phyloP scores from a whole-genome alignment of 257 asterid species.

The Oldenlandia corymbosa region DNA sequence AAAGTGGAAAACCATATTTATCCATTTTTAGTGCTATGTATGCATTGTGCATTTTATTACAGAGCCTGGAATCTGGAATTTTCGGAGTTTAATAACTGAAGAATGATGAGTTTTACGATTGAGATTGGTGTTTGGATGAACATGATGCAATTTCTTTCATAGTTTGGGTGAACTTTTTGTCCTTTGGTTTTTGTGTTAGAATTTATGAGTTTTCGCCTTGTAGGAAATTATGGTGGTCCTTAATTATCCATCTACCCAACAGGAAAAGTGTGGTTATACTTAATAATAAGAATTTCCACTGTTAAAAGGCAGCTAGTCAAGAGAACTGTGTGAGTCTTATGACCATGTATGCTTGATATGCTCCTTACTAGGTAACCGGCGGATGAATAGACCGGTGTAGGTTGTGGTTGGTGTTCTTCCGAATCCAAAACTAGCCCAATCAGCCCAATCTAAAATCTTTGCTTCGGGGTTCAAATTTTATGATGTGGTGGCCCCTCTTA shows the following conservation, averaged over 20 bases:
- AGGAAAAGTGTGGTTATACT: not conserved
- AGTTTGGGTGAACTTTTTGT: not conserved
- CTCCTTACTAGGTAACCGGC: constrained; percentile 2
- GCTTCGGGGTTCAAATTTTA: not conserved
- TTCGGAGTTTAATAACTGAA: no score
- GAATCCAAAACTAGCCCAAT: not conserved
- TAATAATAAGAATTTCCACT: not conserved
- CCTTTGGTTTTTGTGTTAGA: constrained; percentile 3
- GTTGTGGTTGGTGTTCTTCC: not conserved
- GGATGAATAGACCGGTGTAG: not conserved
- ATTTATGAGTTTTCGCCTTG: not conserved
- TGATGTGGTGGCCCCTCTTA: not conserved
- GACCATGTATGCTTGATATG: not conserved
- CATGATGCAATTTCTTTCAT: not conserved
- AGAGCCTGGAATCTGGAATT: no score
- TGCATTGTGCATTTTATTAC: not conserved
- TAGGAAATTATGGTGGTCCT: not conserved
- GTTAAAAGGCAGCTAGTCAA: not conserved
- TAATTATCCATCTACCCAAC: not conserved
- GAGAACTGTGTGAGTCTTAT: not conserved
- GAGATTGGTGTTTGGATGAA: not conserved
- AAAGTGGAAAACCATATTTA: no score
- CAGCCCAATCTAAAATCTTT: not conserved
- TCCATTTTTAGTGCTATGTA: no score
- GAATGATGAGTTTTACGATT: not conserved